Conservation (phyloP, 2,329 filamentous ascomycete genomes). For the Thielaviopsis ethacetica region DNA sequence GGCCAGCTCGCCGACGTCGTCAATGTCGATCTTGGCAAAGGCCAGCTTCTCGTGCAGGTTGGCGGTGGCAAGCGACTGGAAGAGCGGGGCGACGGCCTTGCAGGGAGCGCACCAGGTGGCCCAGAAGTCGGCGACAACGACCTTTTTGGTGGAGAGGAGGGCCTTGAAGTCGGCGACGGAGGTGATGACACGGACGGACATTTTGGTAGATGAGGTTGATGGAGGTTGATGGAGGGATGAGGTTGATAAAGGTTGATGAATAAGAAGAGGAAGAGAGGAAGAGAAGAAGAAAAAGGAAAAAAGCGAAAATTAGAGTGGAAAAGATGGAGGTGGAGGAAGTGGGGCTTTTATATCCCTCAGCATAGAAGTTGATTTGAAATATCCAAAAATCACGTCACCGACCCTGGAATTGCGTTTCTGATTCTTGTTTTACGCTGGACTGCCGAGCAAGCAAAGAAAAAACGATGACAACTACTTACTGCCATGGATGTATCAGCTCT, state of each 20-base stretch:
- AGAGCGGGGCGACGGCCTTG: constrained; percentile 41
- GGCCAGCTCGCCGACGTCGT: constrained; percentile 34
- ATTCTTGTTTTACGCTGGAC: too few relatives aligned
- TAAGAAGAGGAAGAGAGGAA: not conserved
- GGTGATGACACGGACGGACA: constrained; percentile 10
- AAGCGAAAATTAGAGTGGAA: too few relatives aligned
- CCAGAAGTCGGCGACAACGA: constrained; percentile 40
- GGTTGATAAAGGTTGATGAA: not conserved
- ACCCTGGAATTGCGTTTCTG: too few relatives aligned
- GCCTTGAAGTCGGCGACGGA: constrained; percentile 30
- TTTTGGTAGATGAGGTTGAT: too few relatives aligned
- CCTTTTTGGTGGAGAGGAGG: constrained; percentile 30
- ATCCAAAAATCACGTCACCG: too few relatives aligned
- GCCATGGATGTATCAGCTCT: too few relatives aligned
- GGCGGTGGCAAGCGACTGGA: constrained; percentile 28
- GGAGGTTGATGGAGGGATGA: constrained; percentile 14
- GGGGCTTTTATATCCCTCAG: too few relatives aligned
- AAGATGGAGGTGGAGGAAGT: too few relatives aligned
- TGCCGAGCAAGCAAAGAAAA: too few relatives aligned
- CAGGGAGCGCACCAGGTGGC: constrained; percentile 46
- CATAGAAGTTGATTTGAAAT: too few relatives aligned
- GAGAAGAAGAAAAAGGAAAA: not conserved
- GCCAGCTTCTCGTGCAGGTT: constrained; percentile 26
- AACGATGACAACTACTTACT: too few relatives aligned
- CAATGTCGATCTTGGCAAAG: constrained; percentile 45